These are phyloP conservation scores for Harrya chromipes DNA, from an alignment of 768 basidiomycete genomes.

Conservation along the genomic window DNA sequence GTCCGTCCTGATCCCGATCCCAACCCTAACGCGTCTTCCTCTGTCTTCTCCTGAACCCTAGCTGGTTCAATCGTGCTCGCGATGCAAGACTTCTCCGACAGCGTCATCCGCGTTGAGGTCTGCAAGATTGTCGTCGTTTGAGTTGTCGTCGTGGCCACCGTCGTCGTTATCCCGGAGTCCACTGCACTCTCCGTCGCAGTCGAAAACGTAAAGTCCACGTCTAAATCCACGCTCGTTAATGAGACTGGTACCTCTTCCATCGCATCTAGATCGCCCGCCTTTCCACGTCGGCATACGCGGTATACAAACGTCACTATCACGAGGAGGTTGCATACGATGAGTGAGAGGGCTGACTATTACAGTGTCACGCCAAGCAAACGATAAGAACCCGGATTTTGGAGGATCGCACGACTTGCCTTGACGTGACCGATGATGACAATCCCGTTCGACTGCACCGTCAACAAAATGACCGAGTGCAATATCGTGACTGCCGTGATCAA, in stretches of 20 bases:
- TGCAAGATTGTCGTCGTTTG: too few species aligned
- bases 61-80: too few species aligned
- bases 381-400: not conserved
- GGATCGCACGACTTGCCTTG: slow-evolving; percentile 14
- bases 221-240: slow-evolving; percentile 18
- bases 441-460: not conserved
- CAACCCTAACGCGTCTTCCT: too few species aligned
- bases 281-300: slow-evolving; percentile 9
- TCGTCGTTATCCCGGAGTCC: too few species aligned
- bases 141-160: too few species aligned
- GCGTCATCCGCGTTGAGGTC: too few species aligned
- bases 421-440: slow-evolving; percentile 20
- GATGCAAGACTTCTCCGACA: too few species aligned
- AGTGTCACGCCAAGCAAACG: not conserved
- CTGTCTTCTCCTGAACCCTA: too few species aligned
- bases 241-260: not conserved
- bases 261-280: slow-evolving; percentile 1
- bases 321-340: slow-evolving; percentile 26
- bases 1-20: too few species aligned
- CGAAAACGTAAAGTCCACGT: not conserved
- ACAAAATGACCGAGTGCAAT: slow-evolving; percentile 12
- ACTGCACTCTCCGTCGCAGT: too few species aligned
- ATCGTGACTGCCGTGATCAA: slow-evolving; percentile 19
- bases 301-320: slow-evolving; percentile 24
- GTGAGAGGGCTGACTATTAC: slow-evolving; percentile 19